phyloP scores from a whole-genome alignment of 1,139 yeast species.

The Hemisphaericaspora lyxosophila region DNA sequence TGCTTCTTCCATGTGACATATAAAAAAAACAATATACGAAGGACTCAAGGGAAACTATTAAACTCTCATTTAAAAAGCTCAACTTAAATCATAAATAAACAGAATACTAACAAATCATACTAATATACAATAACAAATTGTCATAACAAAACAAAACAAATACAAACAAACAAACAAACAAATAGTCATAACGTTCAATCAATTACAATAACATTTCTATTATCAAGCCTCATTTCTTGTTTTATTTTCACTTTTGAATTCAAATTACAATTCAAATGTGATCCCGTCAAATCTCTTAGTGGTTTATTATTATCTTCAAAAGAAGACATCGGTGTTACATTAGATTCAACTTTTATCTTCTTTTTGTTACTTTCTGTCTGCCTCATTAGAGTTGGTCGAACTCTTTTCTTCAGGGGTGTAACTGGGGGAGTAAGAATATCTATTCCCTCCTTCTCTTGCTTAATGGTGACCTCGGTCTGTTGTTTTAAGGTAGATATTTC shows the following conservation, averaged over 20 bases:
- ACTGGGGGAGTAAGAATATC: conserved; percentile 22
- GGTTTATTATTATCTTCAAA: conserved; percentile 13
- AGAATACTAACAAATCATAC: too few relatives aligned
- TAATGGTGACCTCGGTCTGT: not conserved
- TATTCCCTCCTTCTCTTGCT: conserved; percentile 7
- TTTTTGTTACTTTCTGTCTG: conserved; percentile 10
- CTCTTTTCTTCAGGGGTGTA: conserved; percentile 21
- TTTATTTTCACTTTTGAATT: not conserved
- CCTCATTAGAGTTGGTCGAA: conserved; percentile 19
- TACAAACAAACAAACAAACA: too few relatives aligned
- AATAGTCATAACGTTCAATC: too few relatives aligned
- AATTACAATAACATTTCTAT: conserved; percentile 3
- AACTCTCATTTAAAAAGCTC: too few relatives aligned
- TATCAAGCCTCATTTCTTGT: not conserved
- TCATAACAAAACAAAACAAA: too few relatives aligned
- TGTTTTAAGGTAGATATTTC: conserved; percentile 6
- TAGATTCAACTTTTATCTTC: conserved; percentile 15
- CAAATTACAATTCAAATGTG: conserved; percentile 9
- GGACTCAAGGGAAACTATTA: too few relatives aligned
- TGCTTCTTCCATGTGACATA: too few relatives aligned
- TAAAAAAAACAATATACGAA: too few relatives aligned
- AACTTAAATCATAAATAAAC: too few relatives aligned
- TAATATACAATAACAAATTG: too few relatives aligned
- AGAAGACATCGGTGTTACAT: conserved; percentile 25
- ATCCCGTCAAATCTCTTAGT: conserved; percentile 6